A percentile compares a stretch with the other conserved stretches of the same genome.
phyloP scores from a whole-genome alignment of 2,329 filamentous ascomycete species.

The Calonectria montana region DNA sequence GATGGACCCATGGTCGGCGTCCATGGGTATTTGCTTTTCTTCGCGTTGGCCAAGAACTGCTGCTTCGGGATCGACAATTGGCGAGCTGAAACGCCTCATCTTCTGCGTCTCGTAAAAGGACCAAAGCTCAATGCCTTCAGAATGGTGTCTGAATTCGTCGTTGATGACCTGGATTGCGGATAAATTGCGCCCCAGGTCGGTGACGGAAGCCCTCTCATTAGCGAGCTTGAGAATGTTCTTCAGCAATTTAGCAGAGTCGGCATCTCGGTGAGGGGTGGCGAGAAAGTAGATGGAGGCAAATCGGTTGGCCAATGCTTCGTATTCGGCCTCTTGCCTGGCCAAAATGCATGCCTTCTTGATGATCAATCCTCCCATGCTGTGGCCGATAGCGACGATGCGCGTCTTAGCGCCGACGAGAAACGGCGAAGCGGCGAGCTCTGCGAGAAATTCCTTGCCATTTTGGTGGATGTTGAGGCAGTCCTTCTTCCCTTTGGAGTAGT shows the following conservation, averaged over 20 bases:
- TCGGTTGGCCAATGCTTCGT: constrained; percentile 41
- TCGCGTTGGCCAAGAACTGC: constrained; percentile 54
- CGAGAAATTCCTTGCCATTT: constrained; percentile 46
- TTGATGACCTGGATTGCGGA: constrained; percentile 53
- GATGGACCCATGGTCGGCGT: constrained; percentile 55
- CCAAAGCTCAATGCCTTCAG: constrained; percentile 48
- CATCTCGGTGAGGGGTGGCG: constrained; percentile 54
- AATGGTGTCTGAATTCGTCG: constrained; percentile 56
- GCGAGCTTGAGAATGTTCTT: constrained; percentile 50
- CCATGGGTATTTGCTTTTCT: constrained; percentile 51
- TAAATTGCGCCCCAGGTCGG: constrained; percentile 52
- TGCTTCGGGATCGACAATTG: constrained; percentile 53
- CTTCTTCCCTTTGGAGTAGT: constrained; percentile 41
- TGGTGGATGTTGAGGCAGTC: constrained; percentile 46
- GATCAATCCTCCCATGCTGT: constrained; percentile 59
- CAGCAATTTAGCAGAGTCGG: constrained; percentile 50
- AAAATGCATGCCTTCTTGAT: constrained; percentile 48
- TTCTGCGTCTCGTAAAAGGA: constrained; percentile 60
- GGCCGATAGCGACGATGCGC: constrained; percentile 55
- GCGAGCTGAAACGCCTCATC: constrained; percentile 26
- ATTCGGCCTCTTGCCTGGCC: constrained; percentile 45
- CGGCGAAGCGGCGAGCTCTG: constrained; percentile 39
- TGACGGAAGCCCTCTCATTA: constrained; percentile 48
- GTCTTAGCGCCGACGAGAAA: constrained; percentile 25
- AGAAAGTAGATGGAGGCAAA: constrained; percentile 53